Base-by-base conservation (phyloP, 2,329 filamentous ascomycete species). In the Gyromitra esculenta region DNA sequence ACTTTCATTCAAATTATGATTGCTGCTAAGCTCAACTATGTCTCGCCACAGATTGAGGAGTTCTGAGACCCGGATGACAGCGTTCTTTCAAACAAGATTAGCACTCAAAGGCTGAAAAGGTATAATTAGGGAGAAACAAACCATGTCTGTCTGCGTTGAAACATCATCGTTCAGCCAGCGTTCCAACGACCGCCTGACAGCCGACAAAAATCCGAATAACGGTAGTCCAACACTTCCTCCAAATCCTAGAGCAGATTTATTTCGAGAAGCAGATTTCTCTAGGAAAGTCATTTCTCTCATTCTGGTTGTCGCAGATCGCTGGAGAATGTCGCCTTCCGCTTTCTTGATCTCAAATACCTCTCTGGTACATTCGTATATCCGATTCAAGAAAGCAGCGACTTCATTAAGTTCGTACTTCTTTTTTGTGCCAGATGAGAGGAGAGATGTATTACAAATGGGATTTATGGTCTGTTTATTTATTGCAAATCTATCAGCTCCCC, bases 11-110 rank as follows among this genome's bases (percentile, higher is more conserved):
- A 89, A 84, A 31, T 83, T 82, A 4, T 80, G 80, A 8, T 82
- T 81, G 62, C 84, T 81, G 15, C 85, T 83, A 43, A 87, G 81
- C 52, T 81, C 78, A 52, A 86, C 83, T 41, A 89, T 82, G 77
- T 88, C 86, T 82, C 84, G 85, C 80, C 87, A 87, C 71, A 88
- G 84, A 18, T 80, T 80, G 31, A 85, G 81, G 2, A 86, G 80
- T 9, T 82, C 81, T 15, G 81, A 76, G 35, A 83, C 78, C 1
- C 7, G 35, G 21, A 11, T 8, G n/a, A 66, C 21, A 45, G 62
- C 48, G 13, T 41, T 50, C 60, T 73, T 56, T 54, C 5, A 6
- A 11, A 25, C 39, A 35, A 25, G 25, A 37, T 73, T 5, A 67
- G 59, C 39, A 66, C 18, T 35, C 18, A 11, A 50, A 39, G 11